A percentile compares a stretch with the other conserved stretches of the same genome.
Evolutionary conservation across 2,329 filamentous ascomycete species (phyloP).

Genomic region (Fulvia fulva): DNA sequence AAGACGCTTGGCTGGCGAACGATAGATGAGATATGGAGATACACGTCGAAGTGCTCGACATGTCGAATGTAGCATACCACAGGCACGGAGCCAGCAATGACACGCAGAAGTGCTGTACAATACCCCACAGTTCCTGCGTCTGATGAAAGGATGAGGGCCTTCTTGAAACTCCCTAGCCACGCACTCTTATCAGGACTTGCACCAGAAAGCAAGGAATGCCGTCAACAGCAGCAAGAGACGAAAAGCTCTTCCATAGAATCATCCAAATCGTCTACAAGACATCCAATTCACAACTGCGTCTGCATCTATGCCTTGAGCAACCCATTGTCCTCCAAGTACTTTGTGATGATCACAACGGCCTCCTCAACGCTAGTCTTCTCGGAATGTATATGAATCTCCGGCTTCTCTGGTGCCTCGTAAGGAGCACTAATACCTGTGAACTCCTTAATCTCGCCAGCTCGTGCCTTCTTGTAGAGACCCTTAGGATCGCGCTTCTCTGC

Average conservation of each 20-base stretch:
- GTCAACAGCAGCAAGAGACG: not conserved
- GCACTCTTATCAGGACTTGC: too few relatives aligned
- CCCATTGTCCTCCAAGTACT: slow-evolving; percentile 70
- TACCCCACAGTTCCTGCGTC: too few relatives aligned
- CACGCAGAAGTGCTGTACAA: too few relatives aligned
- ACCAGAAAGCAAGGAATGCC: too few relatives aligned
- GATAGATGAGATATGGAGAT: slow-evolving; percentile 40
- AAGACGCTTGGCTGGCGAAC: slow-evolving; percentile 70
- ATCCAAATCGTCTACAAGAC: not conserved
- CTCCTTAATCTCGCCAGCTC: slow-evolving; percentile 89
- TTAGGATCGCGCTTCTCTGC: slow-evolving; percentile 96
- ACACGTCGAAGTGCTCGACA: not conserved
- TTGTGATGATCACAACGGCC: slow-evolving; percentile 77
- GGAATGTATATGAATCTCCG: slow-evolving; percentile 84
- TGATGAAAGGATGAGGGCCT: too few relatives aligned
- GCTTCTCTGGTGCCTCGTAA: slow-evolving; percentile 81
- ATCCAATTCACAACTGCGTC: not conserved
- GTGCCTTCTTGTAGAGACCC: slow-evolving; percentile 95
- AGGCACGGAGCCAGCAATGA: not conserved
- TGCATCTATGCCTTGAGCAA: slow-evolving; percentile 13
- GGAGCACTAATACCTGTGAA: slow-evolving; percentile 95
- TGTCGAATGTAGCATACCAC: not conserved
- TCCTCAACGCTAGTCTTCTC: slow-evolving; percentile 82
- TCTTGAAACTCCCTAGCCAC: too few relatives aligned
- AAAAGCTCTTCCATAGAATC: too few relatives aligned